Base-by-base conservation (phyloP, 2,329 filamentous ascomycete species). In the Tolypocladium inflatum region DNA sequence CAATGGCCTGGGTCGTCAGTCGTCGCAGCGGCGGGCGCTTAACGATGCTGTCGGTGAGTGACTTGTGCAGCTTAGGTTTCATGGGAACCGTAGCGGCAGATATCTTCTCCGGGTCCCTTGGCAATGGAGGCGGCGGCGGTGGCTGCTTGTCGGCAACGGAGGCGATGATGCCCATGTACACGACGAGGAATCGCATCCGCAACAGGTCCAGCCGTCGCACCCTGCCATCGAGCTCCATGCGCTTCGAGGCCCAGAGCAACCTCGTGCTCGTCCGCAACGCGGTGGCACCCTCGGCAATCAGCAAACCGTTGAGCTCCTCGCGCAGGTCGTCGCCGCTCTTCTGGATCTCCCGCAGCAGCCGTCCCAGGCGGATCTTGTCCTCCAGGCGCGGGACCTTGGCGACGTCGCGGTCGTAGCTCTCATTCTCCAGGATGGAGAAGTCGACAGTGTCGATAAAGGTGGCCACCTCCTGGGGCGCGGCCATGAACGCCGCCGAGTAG, bases 111-210 rank as follows among this genome's bases (percentile, higher is more conserved):
- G 69, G 66, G 42, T 72, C 70, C 38, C 66, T 70, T 4, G 63
- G 62, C 35, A 65, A 59, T 10, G 67, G 65, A 2, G 68, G 70
- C 58, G 62, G 70, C 56, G 59, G 68, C 57, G 67, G 68, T 3
- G 68, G 66, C 42, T 72, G 67, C 59, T 73, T 76, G 56, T 71
- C 70, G 41, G 69, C 65, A 52, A 66, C 65, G 55, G 70, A 70
- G 41, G 73, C 68, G 56, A 86, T 76, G 60, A 85, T 78, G 62
- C 83, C 80, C 80, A 87, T 81, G 68, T 85, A 85, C 42, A 85
- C 76, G 41, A 86, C 82, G 38, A 87, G 71, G 66, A 87, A 86
- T 60, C 84, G 79, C 81, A 85, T 85, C 67, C 84, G 78, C 66
- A 87, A 68, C 64, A 86, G 70, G 63, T 87, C 84, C 45, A 87